A percentile compares a stretch with the other conserved stretches of the same genome.
Evolutionary conservation across 148 eudicot genomes (phyloP).

Genomic region (Chenopodium quinoa): DNA sequence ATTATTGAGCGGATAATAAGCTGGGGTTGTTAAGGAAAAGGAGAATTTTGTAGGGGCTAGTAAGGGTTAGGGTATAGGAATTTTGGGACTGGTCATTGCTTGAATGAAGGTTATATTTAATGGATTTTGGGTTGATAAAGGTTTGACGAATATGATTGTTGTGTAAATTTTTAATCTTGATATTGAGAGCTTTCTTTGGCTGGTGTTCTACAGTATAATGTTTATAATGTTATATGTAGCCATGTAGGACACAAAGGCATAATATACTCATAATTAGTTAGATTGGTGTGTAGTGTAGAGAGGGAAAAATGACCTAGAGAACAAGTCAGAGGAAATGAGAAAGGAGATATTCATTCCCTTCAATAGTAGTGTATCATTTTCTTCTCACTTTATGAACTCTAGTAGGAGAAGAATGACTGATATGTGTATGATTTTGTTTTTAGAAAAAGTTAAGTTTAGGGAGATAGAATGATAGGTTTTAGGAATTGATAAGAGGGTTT

Average conservation of each 20-base stretch:
- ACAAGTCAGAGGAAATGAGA: too few relatives aligned
- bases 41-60: neutral
- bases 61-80: neutral
- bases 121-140: neutral
- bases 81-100: neutral
- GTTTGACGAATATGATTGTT: neutral
- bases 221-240: neutral
- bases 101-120: neutral
- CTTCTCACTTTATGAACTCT: too few relatives aligned
- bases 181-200: neutral
- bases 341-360: too few relatives aligned
- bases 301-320: too few relatives aligned
- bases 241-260: neutral
- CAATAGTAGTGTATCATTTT: too few relatives aligned
- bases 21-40: neutral
- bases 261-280: too few relatives aligned
- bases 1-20: neutral
- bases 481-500: too few relatives aligned
- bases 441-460: too few relatives aligned
- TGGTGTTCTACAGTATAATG: neutral
- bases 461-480: too few relatives aligned
- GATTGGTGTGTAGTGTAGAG: too few relatives aligned
- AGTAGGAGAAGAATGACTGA: too few relatives aligned
- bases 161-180: neutral
- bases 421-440: too few relatives aligned